phyloP scores from a whole-genome alignment of 495 filamentous ascomycete genomes.

The Astrocystis sublimbata region DNA sequence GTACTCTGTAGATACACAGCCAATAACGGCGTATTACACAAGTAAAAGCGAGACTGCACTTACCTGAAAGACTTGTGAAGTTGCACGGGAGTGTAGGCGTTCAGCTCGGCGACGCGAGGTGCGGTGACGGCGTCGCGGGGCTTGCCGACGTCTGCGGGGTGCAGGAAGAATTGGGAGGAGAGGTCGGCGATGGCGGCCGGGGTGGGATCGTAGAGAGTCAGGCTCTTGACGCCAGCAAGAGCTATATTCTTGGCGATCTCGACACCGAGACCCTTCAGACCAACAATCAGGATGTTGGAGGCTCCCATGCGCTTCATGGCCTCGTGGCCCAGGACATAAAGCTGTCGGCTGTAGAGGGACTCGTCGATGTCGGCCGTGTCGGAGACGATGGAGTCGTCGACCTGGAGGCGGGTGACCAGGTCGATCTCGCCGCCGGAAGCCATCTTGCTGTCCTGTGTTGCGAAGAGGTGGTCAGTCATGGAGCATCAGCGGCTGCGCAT shows the following conservation, averaged over 20 bases:
- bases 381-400: conserved; percentile 61
- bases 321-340: conserved; percentile 97
- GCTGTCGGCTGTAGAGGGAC: conserved; percentile 94
- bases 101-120: conserved; percentile 88
- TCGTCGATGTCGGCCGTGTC: conserved; percentile 81
- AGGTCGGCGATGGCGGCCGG: conserved; percentile 81
- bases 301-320: conserved; percentile 99
- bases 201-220: conserved; percentile 85
- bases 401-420: conserved; percentile 78
- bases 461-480: background rate
- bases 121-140: conserved; percentile 83
- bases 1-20: no score
- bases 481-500: background rate
- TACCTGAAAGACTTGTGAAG: conserved; percentile 62
- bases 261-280: conserved; percentile 89
- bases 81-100: conserved; percentile 89
- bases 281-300: conserved; percentile 91
- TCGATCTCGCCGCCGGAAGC: conserved; percentile 50
- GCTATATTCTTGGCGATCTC: conserved; percentile 99
- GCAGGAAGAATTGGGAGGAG: conserved; percentile 96
- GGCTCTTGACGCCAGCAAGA: conserved; percentile 81
- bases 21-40: no score
- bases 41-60: background rate
- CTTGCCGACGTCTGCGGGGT: conserved; percentile 84
- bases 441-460: conserved; percentile 41